These are phyloP conservation scores for Anthostomella pinea DNA, from an alignment of 2,329 filamentous ascomycete genomes.

Conservation along the genomic window DNA sequence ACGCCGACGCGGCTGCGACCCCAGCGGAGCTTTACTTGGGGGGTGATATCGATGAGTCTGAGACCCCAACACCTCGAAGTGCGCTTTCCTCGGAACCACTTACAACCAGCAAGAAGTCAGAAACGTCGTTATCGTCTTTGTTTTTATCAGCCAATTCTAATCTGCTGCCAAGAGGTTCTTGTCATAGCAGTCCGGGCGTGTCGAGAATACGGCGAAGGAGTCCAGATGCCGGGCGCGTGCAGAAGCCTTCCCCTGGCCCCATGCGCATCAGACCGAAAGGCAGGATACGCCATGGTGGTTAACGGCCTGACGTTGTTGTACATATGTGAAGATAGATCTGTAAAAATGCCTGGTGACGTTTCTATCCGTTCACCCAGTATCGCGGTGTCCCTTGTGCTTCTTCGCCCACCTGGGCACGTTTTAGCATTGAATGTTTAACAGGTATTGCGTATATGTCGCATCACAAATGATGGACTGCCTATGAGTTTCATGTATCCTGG, in stretches of 20 bases:
- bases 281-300: slow-evolving; percentile 38
- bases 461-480: too few species aligned
- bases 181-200: slow-evolving; percentile 34
- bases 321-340: slow-evolving; percentile 33
- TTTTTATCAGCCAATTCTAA: slow-evolving; percentile 30
- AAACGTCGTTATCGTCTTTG: too few species aligned
- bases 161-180: slow-evolving; percentile 21
- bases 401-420: too few species aligned
- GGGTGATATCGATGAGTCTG: slow-evolving; percentile 29
- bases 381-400: too few species aligned
- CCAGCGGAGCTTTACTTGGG: slow-evolving; percentile 1
- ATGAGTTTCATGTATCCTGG: too few species aligned
- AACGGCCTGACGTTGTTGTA: slow-evolving; percentile 30
- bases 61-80: slow-evolving; percentile 43
- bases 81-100: too few species aligned
- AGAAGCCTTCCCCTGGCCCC: slow-evolving; percentile 43
- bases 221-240: slow-evolving; percentile 47
- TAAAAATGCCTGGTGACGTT: slow-evolving; percentile 25
- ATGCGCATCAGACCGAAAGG: slow-evolving; percentile 40
- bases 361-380: too few species aligned
- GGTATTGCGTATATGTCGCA: too few species aligned
- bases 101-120: too few species aligned
- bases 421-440: too few species aligned
- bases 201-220: slow-evolving; percentile 40
- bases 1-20: slow-evolving; percentile 26